A percentile compares a stretch with the other conserved stretches of the same genome.
phyloP scores from a whole-genome alignment of 2,329 filamentous ascomycete genomes.

The Pseudocercospora cruenta region DNA sequence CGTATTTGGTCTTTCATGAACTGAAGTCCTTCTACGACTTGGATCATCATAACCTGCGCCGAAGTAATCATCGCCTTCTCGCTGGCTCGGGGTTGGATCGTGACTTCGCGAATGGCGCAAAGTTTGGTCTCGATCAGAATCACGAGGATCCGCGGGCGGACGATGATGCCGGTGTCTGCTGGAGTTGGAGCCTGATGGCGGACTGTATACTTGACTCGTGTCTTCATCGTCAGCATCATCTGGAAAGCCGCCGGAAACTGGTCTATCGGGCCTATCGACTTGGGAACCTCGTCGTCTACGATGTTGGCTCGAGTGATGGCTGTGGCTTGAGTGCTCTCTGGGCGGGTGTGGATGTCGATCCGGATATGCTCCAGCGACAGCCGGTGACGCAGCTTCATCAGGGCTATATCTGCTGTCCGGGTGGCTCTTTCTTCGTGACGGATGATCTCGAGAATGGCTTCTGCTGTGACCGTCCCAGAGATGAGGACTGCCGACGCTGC shows the following conservation, averaged over 20 bases:
- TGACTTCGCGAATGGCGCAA: constrained; percentile 49
- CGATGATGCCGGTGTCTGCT: constrained; percentile 23
- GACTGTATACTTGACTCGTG: constrained; percentile 23
- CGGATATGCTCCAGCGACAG: constrained; percentile 20
- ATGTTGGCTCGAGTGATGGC: constrained; percentile 20
- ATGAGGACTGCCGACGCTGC: constrained; percentile 41
- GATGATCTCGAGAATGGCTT: constrained; percentile 33
- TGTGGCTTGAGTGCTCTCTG: constrained; percentile 23
- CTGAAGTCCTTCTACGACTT: constrained; percentile 22
- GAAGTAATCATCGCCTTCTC: constrained; percentile 35
- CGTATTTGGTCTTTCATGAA: constrained; percentile 27
- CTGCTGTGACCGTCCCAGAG: constrained; percentile 40
- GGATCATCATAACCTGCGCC: constrained; percentile 22
- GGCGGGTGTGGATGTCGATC: constrained; percentile 19
- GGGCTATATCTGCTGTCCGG: constrained; percentile 32
- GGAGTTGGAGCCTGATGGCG: constrained; percentile 24
- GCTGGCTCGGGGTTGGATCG: constrained; percentile 43
- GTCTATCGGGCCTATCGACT: constrained; percentile 20
- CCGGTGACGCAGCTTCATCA: constrained; percentile 21
- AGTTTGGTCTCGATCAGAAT: constrained; percentile 30
- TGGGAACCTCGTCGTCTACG: constrained; percentile 25
- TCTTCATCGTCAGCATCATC: constrained; percentile 26
- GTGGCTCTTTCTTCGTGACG: constrained; percentile 28
- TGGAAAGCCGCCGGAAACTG: constrained; percentile 16
- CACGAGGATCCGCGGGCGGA: constrained; percentile 21